Evolutionary conservation across 257 asterid species (phyloP), one percentile per base, ranked within the genome.

Genomic region (Nicotiana tabacum): DNA sequence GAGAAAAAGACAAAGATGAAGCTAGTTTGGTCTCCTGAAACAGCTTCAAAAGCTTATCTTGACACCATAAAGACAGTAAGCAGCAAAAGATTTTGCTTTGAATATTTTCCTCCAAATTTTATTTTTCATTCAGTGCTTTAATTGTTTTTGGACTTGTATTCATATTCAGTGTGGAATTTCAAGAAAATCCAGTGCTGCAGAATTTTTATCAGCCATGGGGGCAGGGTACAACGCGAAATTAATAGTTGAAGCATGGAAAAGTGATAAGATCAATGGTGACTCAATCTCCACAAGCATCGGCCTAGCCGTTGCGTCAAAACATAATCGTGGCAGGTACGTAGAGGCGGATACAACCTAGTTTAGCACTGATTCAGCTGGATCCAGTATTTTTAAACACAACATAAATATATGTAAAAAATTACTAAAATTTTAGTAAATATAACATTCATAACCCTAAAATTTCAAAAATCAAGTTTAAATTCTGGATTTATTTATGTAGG

Each of bases 151-250:
- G 6, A 43, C 27, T 43, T 46, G 24, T 72, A 46, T 46, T 46
- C 13, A 21, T 24, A 24, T 66, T 83, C 84, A 86, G 84, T 68
- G 86, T 81, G 87, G 87, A 29, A 78, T 21, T 7, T 65, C 69
- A 6, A 51, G 30, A 55, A 84, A 83, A 83, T 65, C 88, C 2
- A 77, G 87, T 18, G 82, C 84, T 11, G 86, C 89, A 3, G 88
- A 86, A 61, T 66, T 84, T 29, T 65, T 86, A 69, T 88, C 91
- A 33, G 88, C 91, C 60, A 77, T 78, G 91, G 91, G 89, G 1
- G 88, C 84, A 4, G 91, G 91, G 2, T 86, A 89, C 87, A 85
- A 85, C 51, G 81, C 89, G 17, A 83, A 79, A 39, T 78, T 88
- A 55, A 85, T 79, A 2, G 88, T 88, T 10, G 91, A 88, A 83